These are phyloP conservation scores for Clohesyomyces aquaticus DNA, from an alignment of 495 filamentous ascomycete genomes.

Conservation along the genomic window DNA sequence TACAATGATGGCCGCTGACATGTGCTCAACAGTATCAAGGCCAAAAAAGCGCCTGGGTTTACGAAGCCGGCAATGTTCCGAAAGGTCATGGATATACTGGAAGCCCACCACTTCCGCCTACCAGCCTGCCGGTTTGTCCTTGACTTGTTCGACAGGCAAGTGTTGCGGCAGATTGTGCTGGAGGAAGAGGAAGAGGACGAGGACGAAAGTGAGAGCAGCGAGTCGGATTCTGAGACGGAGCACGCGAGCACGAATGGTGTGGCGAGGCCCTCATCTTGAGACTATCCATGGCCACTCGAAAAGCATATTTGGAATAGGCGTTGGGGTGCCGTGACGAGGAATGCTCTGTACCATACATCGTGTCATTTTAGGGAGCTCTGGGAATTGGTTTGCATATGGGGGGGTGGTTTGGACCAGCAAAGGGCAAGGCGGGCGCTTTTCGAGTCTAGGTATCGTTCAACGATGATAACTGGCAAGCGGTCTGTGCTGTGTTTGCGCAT, in stretches of 20 bases:
- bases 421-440: not conserved
- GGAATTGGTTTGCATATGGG: constrained; percentile 2
- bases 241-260: constrained; percentile 22
- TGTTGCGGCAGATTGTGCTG: constrained; percentile 78
- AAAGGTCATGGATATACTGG: constrained; percentile 81
- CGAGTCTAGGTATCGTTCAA: not conserved
- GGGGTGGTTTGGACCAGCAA: constrained; percentile 2
- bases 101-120: constrained; percentile 86
- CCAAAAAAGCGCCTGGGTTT: constrained; percentile 70
- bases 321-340: constrained; percentile 22
- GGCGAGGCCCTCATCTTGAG: not conserved
- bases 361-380: not conserved
- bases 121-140: constrained; percentile 83
- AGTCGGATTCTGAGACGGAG: constrained; percentile 28
- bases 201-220: constrained; percentile 30
- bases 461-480: too few species aligned
- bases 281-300: not conserved
- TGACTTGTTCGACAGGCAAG: constrained; percentile 88
- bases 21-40: constrained; percentile 60
- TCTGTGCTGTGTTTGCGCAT: too few species aligned
- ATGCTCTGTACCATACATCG: constrained; percentile 22
- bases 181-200: constrained; percentile 60
- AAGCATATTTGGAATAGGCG: constrained; percentile 13
- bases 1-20: constrained; percentile 7
- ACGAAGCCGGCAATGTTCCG: constrained; percentile 75